Base-by-base conservation (phyloP, 2,329 filamentous ascomycete genomes). In the Geosmithia flava region DNA sequence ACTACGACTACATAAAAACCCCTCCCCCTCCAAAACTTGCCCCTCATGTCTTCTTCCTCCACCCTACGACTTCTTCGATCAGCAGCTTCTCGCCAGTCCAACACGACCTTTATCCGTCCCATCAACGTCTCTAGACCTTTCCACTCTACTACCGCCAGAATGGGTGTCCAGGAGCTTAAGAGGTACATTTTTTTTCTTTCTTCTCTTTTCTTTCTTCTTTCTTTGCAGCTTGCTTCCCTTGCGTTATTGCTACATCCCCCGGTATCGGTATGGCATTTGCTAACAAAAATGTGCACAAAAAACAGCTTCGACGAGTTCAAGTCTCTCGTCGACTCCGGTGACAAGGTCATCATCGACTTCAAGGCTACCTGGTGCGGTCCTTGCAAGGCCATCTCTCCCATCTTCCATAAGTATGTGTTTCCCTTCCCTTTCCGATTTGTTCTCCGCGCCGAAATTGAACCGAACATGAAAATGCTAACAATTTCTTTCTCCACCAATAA, bases 351-450 rank as follows among this genome's bases (percentile, higher is more conserved):
- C 52, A 71, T 97, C 59, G 91, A 97, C 72, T 89, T 81, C 71
- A 89, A 85, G 67, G 90, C 90, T 49, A 80, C 73, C 53, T 96
- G 90, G 90, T 97, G 91, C 73, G 89, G 88, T 51, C 91, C 91
- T 51, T 97, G 91, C 84, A 95, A 90, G 75, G 76, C 82, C 58
- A 93, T 96, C 59, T 80, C 88, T 17, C 91, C 90, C 51, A 67
- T 81, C 53, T 71, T 95, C 50, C 54, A 55, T 46, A 55, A 57
- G 57, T 62, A 56, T 7, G 42, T 23, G 3, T 16, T 11, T 43
- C 33, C 27, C 30, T 20, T 20, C 29, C 20, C 33, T 8, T 27
- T 27, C 23, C n/a, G n/a, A n/a, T n/a, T n/a, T n/a, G n/a, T n/a
- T n/a, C n/a, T n/a, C n/a, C n/a, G n/a, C n/a, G n/a, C n/a, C n/a